Evolutionary conservation across 2,329 filamentous ascomycete genomes (phyloP).

Genomic region (Fusarium brachygibbosum): DNA sequence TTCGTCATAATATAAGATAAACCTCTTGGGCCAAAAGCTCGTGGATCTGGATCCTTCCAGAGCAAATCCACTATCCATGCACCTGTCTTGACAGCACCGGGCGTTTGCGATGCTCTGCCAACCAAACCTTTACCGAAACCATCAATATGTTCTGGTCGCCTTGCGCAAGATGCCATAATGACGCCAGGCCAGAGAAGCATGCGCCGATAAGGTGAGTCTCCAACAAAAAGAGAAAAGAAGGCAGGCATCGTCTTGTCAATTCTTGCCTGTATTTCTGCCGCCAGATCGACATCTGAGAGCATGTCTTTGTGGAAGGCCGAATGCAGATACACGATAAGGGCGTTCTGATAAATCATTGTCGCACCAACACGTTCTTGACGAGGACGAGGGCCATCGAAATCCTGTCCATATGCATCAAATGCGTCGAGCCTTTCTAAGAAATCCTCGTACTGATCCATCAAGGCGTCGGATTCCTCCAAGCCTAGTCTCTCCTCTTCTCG

Average conservation of each 20-base stretch:
- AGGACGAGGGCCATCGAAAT: background rate
- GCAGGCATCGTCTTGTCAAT: background rate
- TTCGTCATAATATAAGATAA: conserved; percentile 19
- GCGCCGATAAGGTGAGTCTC: conserved; percentile 9
- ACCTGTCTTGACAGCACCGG: conserved; percentile 12
- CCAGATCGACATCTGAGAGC: background rate
- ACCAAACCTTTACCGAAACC: background rate
- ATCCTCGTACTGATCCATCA: background rate
- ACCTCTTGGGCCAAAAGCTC: conserved; percentile 3
- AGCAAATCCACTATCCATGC: conserved; percentile 3
- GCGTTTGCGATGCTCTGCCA: background rate
- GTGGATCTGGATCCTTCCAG: conserved; percentile 9
- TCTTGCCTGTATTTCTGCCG: background rate
- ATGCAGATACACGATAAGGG: conserved; percentile 5
- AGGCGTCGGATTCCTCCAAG: fast-evolving
- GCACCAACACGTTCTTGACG: background rate
- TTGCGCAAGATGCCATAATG: conserved; percentile 13
- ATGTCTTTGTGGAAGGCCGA: background rate
- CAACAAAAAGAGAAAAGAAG: background rate
- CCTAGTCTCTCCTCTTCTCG: background rate
- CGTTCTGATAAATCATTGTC: conserved; percentile 2
- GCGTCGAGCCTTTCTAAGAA: background rate
- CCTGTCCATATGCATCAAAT: background rate
- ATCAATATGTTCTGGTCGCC: background rate
- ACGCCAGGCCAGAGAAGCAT: conserved; percentile 21